These are phyloP conservation scores for Myriosclerotinia curreyana DNA, from an alignment of 2,329 filamentous ascomycete genomes.

Conservation along the genomic window DNA sequence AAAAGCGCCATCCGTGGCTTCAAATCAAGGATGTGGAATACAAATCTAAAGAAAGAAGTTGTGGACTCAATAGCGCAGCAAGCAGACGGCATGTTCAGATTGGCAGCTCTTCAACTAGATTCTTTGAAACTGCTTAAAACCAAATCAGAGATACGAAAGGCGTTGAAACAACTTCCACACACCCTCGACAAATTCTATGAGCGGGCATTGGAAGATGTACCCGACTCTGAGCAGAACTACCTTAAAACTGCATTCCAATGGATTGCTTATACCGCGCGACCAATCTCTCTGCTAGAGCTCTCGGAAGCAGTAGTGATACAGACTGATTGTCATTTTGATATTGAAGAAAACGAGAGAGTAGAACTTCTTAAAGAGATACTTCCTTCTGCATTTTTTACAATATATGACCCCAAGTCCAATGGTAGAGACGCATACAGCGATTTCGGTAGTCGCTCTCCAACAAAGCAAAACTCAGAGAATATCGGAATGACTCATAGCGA, in stretches of 20 bases:
- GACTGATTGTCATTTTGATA: background rate
- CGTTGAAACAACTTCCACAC: conserved; percentile 20
- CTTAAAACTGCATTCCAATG: conserved; percentile 29
- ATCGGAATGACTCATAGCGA: too few species aligned
- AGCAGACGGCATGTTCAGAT: conserved; percentile 25
- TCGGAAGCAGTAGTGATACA: conserved; percentile 13
- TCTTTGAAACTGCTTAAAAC: conserved; percentile 2
- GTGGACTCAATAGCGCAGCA: background rate
- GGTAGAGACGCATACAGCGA: too few species aligned
- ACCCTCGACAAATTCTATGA: conserved; percentile 25
- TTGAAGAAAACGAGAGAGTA: background rate
- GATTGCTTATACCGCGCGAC: conserved; percentile 27
- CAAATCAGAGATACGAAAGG: background rate
- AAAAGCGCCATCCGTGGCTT: background rate
- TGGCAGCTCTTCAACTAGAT: conserved; percentile 28
- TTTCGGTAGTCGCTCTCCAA: too few species aligned
- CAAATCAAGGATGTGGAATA: background rate
- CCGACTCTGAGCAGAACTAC: conserved; percentile 3
- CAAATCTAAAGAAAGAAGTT: background rate
- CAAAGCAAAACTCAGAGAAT: too few species aligned
- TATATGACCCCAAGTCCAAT: too few species aligned
- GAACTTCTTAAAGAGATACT: background rate
- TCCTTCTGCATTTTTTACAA: background rate
- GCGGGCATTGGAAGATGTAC: conserved; percentile 16
- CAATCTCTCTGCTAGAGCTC: background rate